Percentiles rank a stretch among this genome's conserved stretches.
These are phyloP conservation scores for Chloris gayana DNA, from an alignment of 176 grass and related monocot genomes.

Conservation along the genomic window DNA sequence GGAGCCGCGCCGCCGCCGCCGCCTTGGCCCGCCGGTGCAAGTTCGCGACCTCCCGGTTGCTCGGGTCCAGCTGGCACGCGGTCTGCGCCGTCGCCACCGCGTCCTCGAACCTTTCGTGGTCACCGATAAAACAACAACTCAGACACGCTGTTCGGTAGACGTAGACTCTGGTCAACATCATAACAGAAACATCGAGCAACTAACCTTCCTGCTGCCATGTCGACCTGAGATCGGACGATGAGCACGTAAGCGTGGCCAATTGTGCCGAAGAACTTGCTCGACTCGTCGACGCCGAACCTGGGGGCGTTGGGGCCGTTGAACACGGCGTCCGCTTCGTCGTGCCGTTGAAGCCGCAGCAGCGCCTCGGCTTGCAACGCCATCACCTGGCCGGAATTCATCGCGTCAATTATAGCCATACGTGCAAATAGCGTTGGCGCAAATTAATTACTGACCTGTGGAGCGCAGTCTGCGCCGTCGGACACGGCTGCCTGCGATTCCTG, in stretches of 20 bases:
- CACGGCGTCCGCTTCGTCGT: constrained; percentile 75
- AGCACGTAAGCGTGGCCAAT: constrained; percentile 70
- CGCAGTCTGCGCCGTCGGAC: constrained; percentile 69
- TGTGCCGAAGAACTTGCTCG: constrained; percentile 68
- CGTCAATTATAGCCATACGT: no score
- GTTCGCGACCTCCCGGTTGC: constrained; percentile 62
- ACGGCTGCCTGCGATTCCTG: constrained; percentile 77
- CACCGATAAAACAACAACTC: neutral
- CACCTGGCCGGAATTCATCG: constrained; percentile 38
- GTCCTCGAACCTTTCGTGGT: constrained; percentile 60
- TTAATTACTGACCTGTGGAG: constrained; percentile 85
- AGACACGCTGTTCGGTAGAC: neutral
- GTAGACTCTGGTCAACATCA: no score
- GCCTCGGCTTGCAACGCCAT: constrained; percentile 88
- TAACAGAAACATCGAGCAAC: neutral
- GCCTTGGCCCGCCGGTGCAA: constrained; percentile 51
- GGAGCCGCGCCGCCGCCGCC: constrained; percentile 67
- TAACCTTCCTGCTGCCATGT: constrained; percentile 80
- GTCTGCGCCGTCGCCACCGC: constrained; percentile 62
- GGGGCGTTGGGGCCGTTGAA: constrained; percentile 44
- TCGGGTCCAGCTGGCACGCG: constrained; percentile 79
- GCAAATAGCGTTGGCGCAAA: neutral
- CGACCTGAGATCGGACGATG: constrained; percentile 73
- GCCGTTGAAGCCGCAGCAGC: constrained; percentile 67
- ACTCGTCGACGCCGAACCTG: constrained; percentile 69